A percentile compares a stretch with the other conserved stretches of the same genome.
phyloP scores from a whole-genome alignment of 2,329 filamentous ascomycete genomes.

The Thelonectria olida region DNA sequence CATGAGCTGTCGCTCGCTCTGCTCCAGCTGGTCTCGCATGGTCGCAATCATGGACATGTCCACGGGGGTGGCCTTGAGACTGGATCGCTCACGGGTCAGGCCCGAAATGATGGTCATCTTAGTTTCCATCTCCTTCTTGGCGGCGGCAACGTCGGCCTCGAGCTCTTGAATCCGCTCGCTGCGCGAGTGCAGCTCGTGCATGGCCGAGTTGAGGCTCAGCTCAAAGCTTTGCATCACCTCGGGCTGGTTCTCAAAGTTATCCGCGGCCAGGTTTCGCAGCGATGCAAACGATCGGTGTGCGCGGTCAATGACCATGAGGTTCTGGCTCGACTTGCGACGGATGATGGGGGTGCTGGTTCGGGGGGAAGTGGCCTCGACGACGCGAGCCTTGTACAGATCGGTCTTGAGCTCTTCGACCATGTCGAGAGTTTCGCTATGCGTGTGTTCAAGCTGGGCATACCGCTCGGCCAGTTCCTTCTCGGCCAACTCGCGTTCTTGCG shows the following conservation, averaged over 20 bases:
- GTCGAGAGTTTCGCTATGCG: slow-evolving; percentile 83
- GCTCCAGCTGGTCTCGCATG: slow-evolving; percentile 86
- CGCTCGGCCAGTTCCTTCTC: slow-evolving; percentile 78
- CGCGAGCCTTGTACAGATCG: slow-evolving; percentile 82
- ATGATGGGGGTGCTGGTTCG: slow-evolving; percentile 79
- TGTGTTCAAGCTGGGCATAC: slow-evolving; percentile 83
- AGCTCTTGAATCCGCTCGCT: slow-evolving; percentile 91
- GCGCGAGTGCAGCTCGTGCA: slow-evolving; percentile 88
- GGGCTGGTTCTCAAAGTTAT: slow-evolving; percentile 83
- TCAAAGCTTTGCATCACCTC: slow-evolving; percentile 94
- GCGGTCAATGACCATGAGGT: slow-evolving; percentile 85
- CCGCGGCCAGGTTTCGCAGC: slow-evolving; percentile 85
- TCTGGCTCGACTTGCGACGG: slow-evolving; percentile 92
- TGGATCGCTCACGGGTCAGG: slow-evolving; percentile 90
- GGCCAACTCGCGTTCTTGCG: slow-evolving; percentile 79
- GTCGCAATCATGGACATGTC: slow-evolving; percentile 91
- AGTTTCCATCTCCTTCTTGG: slow-evolving; percentile 95
- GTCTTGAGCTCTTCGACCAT: slow-evolving; percentile 92
- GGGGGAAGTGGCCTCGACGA: slow-evolving; percentile 66
- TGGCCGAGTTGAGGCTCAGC: slow-evolving; percentile 87
- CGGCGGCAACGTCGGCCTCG: slow-evolving; percentile 81
- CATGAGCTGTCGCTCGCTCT: slow-evolving; percentile 83
- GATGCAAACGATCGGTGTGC: slow-evolving; percentile 91
- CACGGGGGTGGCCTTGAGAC: slow-evolving; percentile 82
- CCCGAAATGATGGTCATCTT: slow-evolving; percentile 97